phyloP scores from a whole-genome alignment of 2,329 filamentous ascomycete genomes.

The Colletotrichum sp. region DNA sequence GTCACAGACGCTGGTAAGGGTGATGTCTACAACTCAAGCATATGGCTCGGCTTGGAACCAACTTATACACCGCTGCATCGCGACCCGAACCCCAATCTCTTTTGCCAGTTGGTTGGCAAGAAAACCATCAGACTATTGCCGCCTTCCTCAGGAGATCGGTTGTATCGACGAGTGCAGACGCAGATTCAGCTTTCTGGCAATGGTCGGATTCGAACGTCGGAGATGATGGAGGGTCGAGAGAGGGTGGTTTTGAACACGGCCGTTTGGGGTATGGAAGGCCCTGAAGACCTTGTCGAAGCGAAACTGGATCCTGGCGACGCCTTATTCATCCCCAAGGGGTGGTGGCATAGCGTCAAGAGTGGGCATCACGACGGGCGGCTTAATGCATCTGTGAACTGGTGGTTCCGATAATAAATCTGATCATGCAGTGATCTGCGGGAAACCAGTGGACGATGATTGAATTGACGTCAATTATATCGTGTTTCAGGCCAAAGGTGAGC shows the following conservation, averaged over 20 bases:
- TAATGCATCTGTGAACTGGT: conserved; percentile 51
- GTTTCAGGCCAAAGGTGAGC: neutral
- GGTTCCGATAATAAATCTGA: conserved; percentile 40
- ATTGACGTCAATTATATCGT: neutral
- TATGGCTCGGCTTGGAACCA: conserved; percentile 88
- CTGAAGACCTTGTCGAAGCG: conserved; percentile 52
- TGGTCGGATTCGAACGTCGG: conserved; percentile 70
- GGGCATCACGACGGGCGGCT: conserved; percentile 34
- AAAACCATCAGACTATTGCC: conserved; percentile 78
- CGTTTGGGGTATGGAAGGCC: conserved; percentile 64
- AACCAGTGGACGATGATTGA: neutral
- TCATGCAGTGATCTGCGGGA: neutral
- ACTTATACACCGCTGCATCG: conserved; percentile 91
- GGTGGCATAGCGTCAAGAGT: conserved; percentile 53
- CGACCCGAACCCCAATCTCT: conserved; percentile 93
- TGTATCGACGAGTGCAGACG: conserved; percentile 64
- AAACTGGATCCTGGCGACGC: conserved; percentile 69
- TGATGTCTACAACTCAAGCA: conserved; percentile 84
- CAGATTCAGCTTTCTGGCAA: conserved; percentile 42
- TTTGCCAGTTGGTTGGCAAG: conserved; percentile 77
- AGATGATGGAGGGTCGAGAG: conserved; percentile 91
- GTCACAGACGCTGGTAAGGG: conserved; percentile 71
- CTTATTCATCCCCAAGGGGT: conserved; percentile 73
- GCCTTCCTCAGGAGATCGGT: conserved; percentile 63
- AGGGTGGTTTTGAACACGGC: conserved; percentile 67